Conservation (phyloP, 768 basidiomycete genomes). For the Mrakia gelida region DNA sequence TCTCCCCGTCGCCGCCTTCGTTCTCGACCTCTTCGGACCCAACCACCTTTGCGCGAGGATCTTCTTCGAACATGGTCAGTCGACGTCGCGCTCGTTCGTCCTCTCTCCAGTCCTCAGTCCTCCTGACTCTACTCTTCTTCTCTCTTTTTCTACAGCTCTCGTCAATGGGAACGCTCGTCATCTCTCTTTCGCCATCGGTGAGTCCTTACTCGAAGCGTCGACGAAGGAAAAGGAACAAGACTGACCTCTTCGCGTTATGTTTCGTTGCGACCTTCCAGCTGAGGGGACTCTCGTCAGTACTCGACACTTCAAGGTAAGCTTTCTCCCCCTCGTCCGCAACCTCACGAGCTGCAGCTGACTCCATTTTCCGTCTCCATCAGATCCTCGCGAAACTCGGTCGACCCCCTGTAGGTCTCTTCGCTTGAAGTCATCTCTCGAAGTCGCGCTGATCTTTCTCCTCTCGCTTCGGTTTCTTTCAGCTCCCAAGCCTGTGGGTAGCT, state of each 20-base stretch:
- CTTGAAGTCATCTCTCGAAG: too few relatives aligned
- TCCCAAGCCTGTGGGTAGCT: not conserved
- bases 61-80: not conserved
- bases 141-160: not conserved
- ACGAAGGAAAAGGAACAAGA: too few relatives aligned
- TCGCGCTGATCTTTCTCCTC: too few relatives aligned
- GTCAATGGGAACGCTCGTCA: not conserved
- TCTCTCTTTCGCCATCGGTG: not conserved
- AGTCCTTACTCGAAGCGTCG: too few relatives aligned
- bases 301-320: not conserved
- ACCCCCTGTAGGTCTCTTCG: not conserved
- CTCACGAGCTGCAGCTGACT: too few relatives aligned
- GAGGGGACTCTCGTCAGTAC: not conserved
- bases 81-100: not conserved
- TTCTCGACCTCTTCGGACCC: not conserved
- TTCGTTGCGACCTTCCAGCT: not conserved
- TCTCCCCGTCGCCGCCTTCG: not conserved
- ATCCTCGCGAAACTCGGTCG: not conserved
- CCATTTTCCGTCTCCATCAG: not conserved
- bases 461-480: not conserved
- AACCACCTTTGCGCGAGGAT: not conserved
- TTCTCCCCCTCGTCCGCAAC: too few relatives aligned
- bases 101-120: not conserved
- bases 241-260: too few relatives aligned
- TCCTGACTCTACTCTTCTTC: not conserved